These are phyloP conservation scores for Cordyceps javanica DNA, from an alignment of 2,329 filamentous ascomycete genomes.

Conservation along the genomic window DNA sequence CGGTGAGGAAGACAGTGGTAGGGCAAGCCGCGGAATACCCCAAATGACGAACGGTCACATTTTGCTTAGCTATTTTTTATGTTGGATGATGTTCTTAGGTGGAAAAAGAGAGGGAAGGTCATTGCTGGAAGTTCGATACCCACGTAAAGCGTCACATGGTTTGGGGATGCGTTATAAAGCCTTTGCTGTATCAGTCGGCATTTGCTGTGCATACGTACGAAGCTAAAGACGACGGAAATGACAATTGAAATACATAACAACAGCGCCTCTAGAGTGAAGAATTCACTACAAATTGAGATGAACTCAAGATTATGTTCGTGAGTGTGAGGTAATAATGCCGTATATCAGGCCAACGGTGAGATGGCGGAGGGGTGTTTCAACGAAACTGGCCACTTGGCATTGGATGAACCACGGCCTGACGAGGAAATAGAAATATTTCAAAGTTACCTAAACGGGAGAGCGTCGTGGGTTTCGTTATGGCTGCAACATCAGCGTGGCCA, in stretches of 20 bases:
- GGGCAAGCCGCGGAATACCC: background rate
- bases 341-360: background rate
- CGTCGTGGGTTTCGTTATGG: background rate
- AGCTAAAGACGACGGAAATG: too few relatives aligned
- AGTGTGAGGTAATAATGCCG: too few relatives aligned
- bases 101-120: too few relatives aligned
- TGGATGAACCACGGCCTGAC: background rate
- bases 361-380: background rate
- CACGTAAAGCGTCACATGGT: too few relatives aligned
- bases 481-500: background rate
- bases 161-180: background rate
- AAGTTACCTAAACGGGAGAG: background rate
- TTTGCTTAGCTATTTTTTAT: too few relatives aligned
- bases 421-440: background rate
- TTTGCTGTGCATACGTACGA: background rate
- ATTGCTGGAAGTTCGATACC: too few relatives aligned
- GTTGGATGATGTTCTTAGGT: too few relatives aligned
- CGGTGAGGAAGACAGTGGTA: background rate
- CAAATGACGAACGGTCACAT: background rate
- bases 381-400: background rate
- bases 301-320: too few relatives aligned
- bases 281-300: too few relatives aligned
- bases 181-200: background rate
- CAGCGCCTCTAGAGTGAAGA: too few relatives aligned
- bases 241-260: too few relatives aligned